Evolutionary conservation across 2,329 filamentous ascomycete genomes (phyloP).

Genomic region (Penicillium crustosum): DNA sequence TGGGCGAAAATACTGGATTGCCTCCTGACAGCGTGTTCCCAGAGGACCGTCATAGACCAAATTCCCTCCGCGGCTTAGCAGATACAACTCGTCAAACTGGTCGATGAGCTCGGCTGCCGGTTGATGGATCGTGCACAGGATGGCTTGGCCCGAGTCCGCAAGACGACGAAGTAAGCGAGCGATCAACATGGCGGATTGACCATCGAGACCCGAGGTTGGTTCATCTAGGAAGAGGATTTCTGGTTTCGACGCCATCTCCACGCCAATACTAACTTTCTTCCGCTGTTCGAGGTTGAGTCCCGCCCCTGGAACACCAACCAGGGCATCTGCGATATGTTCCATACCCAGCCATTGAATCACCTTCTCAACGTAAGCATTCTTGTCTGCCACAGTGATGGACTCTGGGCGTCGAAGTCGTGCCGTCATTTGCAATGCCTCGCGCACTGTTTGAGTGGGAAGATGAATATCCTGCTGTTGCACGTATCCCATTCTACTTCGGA

Average conservation of each 20-base stretch:
- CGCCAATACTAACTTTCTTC: background rate
- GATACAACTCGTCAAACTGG: background rate
- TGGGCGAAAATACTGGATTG: background rate
- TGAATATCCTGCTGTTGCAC: background rate
- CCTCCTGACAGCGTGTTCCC: background rate
- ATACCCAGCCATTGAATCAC: background rate
- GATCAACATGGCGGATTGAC: background rate
- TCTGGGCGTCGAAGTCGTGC: background rate
- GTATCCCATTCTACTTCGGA: background rate
- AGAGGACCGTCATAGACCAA: background rate
- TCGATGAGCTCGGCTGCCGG: background rate
- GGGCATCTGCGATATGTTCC: background rate
- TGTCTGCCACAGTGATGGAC: background rate
- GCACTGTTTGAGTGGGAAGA: background rate
- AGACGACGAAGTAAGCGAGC: background rate
- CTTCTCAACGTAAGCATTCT: background rate
- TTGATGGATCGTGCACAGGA: background rate
- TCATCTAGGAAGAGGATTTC: background rate
- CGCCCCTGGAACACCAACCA: background rate
- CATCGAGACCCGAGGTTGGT: background rate
- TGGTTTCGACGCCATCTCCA: background rate
- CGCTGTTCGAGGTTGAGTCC: background rate
- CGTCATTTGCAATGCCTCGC: background rate
- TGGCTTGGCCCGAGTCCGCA: background rate
- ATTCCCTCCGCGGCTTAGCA: background rate